Evolutionary conservation across 352 stramenopile species (phyloP).

Genomic region (Globisporangium lucens): DNA sequence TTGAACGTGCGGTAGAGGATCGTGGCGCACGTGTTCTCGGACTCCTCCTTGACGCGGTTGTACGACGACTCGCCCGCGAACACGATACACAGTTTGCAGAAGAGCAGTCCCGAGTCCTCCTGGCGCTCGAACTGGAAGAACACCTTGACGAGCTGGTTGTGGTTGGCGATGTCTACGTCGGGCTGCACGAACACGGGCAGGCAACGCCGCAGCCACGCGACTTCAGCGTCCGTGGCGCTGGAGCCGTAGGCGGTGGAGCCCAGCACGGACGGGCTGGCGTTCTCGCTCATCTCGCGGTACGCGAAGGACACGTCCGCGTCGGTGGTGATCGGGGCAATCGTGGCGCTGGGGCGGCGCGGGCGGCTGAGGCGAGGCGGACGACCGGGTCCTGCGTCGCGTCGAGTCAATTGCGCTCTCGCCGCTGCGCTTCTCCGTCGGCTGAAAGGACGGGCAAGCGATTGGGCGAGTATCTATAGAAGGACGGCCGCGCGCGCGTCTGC

Average conservation of each 20-base stretch:
- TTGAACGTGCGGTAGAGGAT: slow-evolving; percentile 85
- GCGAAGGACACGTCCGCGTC: slow-evolving; percentile 25
- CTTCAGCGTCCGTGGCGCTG: slow-evolving; percentile 37
- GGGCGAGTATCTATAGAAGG: slow-evolving; percentile 8
- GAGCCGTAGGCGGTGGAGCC: slow-evolving; percentile 23
- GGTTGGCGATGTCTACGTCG: slow-evolving; percentile 77
- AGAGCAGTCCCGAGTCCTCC: slow-evolving; percentile 36
- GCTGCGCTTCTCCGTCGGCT: not conserved
- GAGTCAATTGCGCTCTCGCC: slow-evolving; percentile 12
- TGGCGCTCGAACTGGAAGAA: slow-evolving; percentile 82
- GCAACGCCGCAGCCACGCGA: slow-evolving; percentile 75
- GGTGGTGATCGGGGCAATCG: slow-evolving; percentile 10
- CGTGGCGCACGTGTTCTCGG: slow-evolving; percentile 78
- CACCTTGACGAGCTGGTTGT: slow-evolving; percentile 79
- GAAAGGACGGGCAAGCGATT: not conserved
- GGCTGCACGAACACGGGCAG: slow-evolving; percentile 84
- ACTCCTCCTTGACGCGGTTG: slow-evolving; percentile 65
- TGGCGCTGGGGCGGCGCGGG: slow-evolving; percentile 11
- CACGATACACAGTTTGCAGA: slow-evolving; percentile 82
- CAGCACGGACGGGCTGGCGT: slow-evolving; percentile 15
- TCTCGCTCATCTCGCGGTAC: slow-evolving; percentile 50
- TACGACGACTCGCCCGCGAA: slow-evolving; percentile 83
- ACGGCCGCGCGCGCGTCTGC: not conserved
- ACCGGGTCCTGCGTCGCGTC: slow-evolving; percentile 9
- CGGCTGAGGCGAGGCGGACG: slow-evolving; percentile 5